Conservation (phyloP, 2,329 filamentous ascomycete genomes). For the Grosmannia clavigera region DNA sequence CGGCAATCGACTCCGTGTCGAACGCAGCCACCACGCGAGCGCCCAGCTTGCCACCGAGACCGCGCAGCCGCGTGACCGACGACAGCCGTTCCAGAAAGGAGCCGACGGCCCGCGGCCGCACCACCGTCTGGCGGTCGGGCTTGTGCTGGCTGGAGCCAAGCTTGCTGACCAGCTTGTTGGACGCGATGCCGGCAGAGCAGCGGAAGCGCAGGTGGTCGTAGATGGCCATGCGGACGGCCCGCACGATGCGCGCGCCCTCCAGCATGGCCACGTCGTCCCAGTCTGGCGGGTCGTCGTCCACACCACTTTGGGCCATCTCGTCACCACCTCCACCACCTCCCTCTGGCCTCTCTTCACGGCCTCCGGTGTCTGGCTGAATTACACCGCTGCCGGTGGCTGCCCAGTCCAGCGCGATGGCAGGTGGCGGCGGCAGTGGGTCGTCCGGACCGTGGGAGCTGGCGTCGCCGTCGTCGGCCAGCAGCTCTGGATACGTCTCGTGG, state of each 20-base stretch:
- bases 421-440: conserved; percentile 59
- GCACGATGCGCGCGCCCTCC: conserved; percentile 80
- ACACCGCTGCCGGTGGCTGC: conserved; percentile 9
- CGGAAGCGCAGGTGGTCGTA: conserved; percentile 68
- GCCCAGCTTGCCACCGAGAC: conserved; percentile 88
- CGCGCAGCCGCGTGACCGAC: conserved; percentile 90
- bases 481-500: conserved; percentile 53
- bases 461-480: conserved; percentile 51
- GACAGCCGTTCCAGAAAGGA: conserved; percentile 76
- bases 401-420: conserved; percentile 15
- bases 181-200: conserved; percentile 77
- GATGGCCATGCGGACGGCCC: conserved; percentile 58
- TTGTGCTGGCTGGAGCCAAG: conserved; percentile 86
- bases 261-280: conserved; percentile 91
- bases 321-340: background rate
- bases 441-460: conserved; percentile 47
- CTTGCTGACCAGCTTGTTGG: conserved; percentile 91
- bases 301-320: background rate
- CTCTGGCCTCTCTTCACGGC: background rate
- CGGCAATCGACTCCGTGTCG: conserved; percentile 64
- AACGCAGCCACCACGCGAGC: conserved; percentile 75
- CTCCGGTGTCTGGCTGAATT: background rate
- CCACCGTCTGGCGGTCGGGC: conserved; percentile 87
- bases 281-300: conserved; percentile 58
- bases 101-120: conserved; percentile 70